Percentiles rank a stretch among this genome's conserved stretches.
These are phyloP conservation scores for Tremellales sp. DNA, from an alignment of 1,284 basidiomycete species.

Conservation along the genomic window DNA sequence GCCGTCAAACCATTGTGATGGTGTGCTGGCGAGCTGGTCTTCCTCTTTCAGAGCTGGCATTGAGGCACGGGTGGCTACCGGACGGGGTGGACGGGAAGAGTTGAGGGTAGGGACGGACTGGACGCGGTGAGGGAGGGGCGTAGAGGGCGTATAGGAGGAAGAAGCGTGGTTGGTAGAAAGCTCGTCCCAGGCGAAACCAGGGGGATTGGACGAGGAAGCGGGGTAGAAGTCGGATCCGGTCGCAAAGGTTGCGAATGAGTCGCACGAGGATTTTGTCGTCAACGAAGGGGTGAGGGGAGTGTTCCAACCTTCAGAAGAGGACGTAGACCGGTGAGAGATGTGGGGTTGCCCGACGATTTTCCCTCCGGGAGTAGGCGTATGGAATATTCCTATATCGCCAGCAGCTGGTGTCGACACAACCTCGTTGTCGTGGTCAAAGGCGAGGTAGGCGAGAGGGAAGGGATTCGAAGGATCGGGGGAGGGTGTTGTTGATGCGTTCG, in stretches of 20 bases:
- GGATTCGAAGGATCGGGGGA: conserved; percentile 14
- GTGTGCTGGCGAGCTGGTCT: conserved; percentile 5
- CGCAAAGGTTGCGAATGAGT: conserved; percentile 16
- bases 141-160: conserved; percentile 18
- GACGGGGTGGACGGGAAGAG: conserved; percentile 16
- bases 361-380: conserved; percentile 21
- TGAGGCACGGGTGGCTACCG: conserved; percentile 16
- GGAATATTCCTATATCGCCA: conserved; percentile 29
- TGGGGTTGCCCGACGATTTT: conserved; percentile 2
- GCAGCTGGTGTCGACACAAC: conserved; percentile 8
- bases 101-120: conserved; percentile 31
- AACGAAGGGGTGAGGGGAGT: conserved; percentile 25
- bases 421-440: no score
- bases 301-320: conserved; percentile 20
- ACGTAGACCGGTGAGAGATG: conserved; percentile 6
- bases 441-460: conserved; percentile 16
- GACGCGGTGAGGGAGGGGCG: conserved; percentile 20
- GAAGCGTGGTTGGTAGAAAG: conserved; percentile 10
- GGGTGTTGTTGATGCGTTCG: conserved; percentile 15
- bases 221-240: conserved; percentile 13
- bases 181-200: conserved; percentile 34
- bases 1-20: conserved; percentile 25
- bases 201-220: conserved; percentile 2
- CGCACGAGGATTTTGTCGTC: conserved; percentile 15
- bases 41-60: conserved; percentile 39